Base-by-base conservation (phyloP, 2,329 filamentous ascomycete genomes). In the Cercospora berteroae region DNA sequence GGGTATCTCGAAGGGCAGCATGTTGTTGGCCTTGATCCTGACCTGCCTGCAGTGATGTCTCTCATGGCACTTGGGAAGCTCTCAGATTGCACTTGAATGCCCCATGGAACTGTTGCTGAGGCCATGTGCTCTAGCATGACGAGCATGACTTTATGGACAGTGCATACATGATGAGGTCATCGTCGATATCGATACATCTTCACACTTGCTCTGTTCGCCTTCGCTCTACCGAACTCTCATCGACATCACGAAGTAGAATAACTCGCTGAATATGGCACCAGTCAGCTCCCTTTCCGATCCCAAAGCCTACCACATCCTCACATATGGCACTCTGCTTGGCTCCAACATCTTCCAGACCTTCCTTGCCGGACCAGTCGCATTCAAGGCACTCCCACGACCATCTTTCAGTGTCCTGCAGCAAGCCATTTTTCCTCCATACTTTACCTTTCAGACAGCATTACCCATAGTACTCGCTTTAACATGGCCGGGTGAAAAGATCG, bases 271-370 rank as follows among this genome's bases (percentile, higher is more conserved):
- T 16, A 82, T 83, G 81, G 75, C 79, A 6, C 84, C 85, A 18
- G 79, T 87, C 18, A 74, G 77, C 29, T 75, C 79, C 4, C 78
- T 92, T 65, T 85, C 86, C 67, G 89, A 89, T 25, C 85, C 86
- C 57, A 89, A 87, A 59, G 90, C 90, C n/a, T 94, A 93, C 79
- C 91, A 94, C 79, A 86, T 94, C 68, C 82, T 94, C 68, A 88
- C 88, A 88, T 92, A 84, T 71, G 93, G 76, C 62, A 93, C 92
- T 20, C 86, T 98, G 60, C 84, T 98, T 13, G 95, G 95, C 71
- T 90, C 90, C 29, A 91, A 93, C 44, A 85, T 97, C 79, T 98
- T 93, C 81, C 93, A 98, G 79, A 90, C 91, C 64, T 97, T 97
- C 80, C 82, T 90, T 67, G 83, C 82, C 60, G 88, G 93, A 67